Evolutionary conservation across 108 stramenopile genomes (phyloP), one percentile per base, ranked within the genome.

Genomic region (Ochromonas danica): DNA sequence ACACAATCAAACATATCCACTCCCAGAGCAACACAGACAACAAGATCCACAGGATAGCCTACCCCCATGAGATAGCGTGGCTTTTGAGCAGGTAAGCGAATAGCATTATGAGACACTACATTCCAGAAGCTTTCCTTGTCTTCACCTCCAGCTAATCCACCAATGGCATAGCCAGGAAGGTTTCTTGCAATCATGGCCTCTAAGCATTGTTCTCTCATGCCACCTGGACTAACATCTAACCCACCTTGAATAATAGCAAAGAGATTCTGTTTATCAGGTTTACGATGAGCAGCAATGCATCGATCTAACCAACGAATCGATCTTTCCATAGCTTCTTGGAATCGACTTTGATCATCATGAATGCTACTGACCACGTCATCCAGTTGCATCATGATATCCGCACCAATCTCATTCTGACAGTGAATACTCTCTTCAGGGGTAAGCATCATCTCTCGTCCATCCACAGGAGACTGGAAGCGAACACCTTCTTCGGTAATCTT

Each of bases 1-100:
- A 98, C 97, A 82, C 95, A 98, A 89, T 98, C 97, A 80, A 92
- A 98, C 95, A 96, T 94, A 79, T 98, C 95, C 3, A 96, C 95
- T 39, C 97, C 97, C 78, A 98, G 83, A 2, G 93, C 96, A 0
- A 93, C 93, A 82, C 97, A 97, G 1, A 98, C 94, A 22, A 98
- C 97, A 79, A 98, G 87, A 82, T 98, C 97, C 6, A 98, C 81
- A 57, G 97, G 96, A 87, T 97, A 96, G 31, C 97, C 97, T 0
- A 98, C 97, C 0, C 97, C 97, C 97, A 98, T 98, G 60, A 96
- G 80, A 83, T 98, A 98, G 40, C 96, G 82, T 1, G 95, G 95
- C 71, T 94, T 93, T 80, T 90, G 85, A 81, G 90, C 87, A 2
- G 97, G 97, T 22, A 60, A 43, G 1, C 78, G 17, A 62, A 33